A percentile compares a stretch with the other conserved stretches of the same genome.
These are phyloP conservation scores for Bruguiera hainesii DNA, from an alignment of 441 rosid species.

Conservation along the genomic window DNA sequence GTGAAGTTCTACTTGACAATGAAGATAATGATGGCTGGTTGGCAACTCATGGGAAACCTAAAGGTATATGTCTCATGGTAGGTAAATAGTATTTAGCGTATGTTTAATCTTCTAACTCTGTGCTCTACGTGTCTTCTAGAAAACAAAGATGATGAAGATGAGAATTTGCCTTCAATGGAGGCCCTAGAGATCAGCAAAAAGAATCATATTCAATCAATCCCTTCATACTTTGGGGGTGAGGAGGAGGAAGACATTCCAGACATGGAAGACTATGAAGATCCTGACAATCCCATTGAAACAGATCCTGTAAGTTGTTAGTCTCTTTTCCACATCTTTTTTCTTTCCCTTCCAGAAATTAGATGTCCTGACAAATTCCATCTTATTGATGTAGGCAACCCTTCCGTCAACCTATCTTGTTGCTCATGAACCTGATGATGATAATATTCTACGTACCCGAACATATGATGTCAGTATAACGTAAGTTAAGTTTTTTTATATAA, in stretches of 20 bases:
- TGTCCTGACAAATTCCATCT: neutral
- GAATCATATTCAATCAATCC: conserved; percentile 54
- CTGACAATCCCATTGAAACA: conserved; percentile 61
- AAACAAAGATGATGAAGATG: conserved; percentile 62
- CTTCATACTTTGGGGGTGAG: conserved; percentile 72
- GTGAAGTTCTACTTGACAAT: conserved; percentile 86
- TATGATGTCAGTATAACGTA: conserved; percentile 99
- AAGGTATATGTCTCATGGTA: conserved; percentile 40
- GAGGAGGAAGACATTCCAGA: conserved; percentile 96
- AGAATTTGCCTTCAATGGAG: conserved; percentile 89
- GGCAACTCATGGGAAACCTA: conserved; percentile 96
- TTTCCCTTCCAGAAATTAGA: neutral
- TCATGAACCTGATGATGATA: conserved; percentile 87
- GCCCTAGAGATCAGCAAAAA: conserved; percentile 60
- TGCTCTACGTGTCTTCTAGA: conserved; percentile 33
- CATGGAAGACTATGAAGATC: conserved; percentile 82
- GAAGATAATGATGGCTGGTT: conserved; percentile 98
- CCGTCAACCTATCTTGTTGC: conserved; percentile 67
- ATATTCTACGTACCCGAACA: conserved; percentile 88
- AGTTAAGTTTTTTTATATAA: conserved; percentile 23
- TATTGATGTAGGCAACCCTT: conserved; percentile 71
- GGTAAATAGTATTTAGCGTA: neutral
- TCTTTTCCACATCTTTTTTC: neutral
- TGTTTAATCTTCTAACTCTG: conserved; percentile 8
- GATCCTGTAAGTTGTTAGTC: conserved; percentile 61